Evolutionary conservation across 2,329 filamentous ascomycete genomes (phyloP), one percentile per base, ranked within the genome.

Genomic region (Aspergillus oerlinghausenensis): DNA sequence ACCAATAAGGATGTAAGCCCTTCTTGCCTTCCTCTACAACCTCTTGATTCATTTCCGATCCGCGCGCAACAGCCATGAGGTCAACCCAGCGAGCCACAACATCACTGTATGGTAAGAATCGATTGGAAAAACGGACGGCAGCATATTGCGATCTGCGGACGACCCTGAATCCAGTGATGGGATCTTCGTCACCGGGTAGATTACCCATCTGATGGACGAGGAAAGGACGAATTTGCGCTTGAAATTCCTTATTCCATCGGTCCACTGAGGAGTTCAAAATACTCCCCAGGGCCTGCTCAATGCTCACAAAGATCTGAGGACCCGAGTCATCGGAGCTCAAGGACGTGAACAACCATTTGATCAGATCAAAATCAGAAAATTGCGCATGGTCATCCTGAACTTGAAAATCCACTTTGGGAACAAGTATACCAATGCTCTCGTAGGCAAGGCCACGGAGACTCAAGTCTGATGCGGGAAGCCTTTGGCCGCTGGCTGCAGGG

Each of bases 11-110:
- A 73, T 96, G 91, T 3, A 97, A 80, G 0, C 94, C 94, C 71
- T 91, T 92, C 59, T 85, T 87, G 1, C 92, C 94, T 75, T 97
- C 93, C 69, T 99, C 94, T 1, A 90, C 75, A 3, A 97, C 86
- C 68, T 97, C 93, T 58, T 87, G 88, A 49, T 89, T 84, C 69
- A 92, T 88, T 51, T 85, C 82, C 2, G 77, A 73, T 7, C 68
- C 69, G 3, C 81, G 81, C 11, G 86, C 86, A 17, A 94, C 78
- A 7, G 92, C 93, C 51, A 97, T 80, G 17, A 97, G 83, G 70
- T 97, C 86, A 49, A 97, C 89, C 90, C 91, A 97, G 50, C 94
- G 84, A 26, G 86, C 94, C 40, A 88, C 80, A 9, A 90, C 81
- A 66, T 96, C 91, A 21, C 81, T 81, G 65, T 91, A 97, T 0